These are phyloP conservation scores for Stylonectria norvegica DNA, from an alignment of 2,329 filamentous ascomycete genomes.

Conservation along the genomic window DNA sequence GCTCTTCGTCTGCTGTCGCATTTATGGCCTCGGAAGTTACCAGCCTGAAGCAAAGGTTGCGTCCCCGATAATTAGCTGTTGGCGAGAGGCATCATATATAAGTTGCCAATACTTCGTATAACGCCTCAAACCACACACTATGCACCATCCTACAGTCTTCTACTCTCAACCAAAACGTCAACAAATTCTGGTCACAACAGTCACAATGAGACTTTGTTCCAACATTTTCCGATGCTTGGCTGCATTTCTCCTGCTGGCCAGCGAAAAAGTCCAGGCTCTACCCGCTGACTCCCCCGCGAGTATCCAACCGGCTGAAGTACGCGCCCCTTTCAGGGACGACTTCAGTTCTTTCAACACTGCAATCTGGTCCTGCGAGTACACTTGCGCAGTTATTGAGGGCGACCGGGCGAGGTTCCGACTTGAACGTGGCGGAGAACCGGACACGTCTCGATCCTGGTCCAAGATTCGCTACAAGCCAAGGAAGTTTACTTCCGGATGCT, in stretches of 20 bases:
- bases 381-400: constrained; percentile 15
- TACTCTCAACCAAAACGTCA: too few species aligned
- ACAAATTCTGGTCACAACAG: too few species aligned
- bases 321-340: constrained; percentile 10
- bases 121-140: background rate
- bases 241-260: constrained; percentile 5
- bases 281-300: background rate
- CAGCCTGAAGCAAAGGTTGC: too few species aligned
- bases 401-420: constrained; percentile 15
- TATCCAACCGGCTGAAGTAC: background rate
- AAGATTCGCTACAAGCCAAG: constrained; percentile 13
- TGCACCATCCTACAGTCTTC: background rate
- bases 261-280: constrained; percentile 2
- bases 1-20: too few species aligned
- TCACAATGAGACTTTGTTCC: background rate
- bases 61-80: background rate
- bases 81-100: background rate
- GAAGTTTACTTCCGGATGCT: constrained; percentile 14
- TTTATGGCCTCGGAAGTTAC: too few species aligned
- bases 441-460: constrained; percentile 16
- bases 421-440: constrained; percentile 2
- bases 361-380: constrained; percentile 15
- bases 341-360: constrained; percentile 10
- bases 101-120: background rate
- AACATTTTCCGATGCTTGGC: background rate